Evolutionary conservation across 108 stramenopile species (phyloP).

Genomic region (Fistulifera pelliculosa): DNA sequence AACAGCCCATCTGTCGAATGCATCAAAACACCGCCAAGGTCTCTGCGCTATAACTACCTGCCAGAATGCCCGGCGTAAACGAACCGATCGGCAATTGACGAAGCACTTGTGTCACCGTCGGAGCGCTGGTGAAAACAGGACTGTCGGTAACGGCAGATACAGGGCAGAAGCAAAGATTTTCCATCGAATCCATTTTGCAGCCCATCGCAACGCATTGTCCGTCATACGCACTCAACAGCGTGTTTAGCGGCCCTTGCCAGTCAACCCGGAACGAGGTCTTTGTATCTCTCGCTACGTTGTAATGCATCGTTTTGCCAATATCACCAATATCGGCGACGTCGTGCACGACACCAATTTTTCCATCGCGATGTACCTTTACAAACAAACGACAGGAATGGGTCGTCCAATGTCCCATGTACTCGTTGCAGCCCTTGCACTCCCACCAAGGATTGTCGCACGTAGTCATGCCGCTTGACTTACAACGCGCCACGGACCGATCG

Average conservation of each 20-base stretch:
- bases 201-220: too few relatives aligned
- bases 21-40: slow-evolving; percentile 4
- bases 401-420: slow-evolving; percentile 25
- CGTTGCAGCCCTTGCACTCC: neutral
- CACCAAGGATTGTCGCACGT: neutral
- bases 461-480: slow-evolving; percentile 1
- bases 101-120: slow-evolving; percentile 16
- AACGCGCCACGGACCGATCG: slow-evolving; percentile 29
- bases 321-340: neutral
- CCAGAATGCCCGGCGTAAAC: neutral
- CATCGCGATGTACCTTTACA: slow-evolving; percentile 42
- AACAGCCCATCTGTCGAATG: slow-evolving; percentile 5
- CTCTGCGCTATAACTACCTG: neutral
- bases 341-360: slow-evolving; percentile 52
- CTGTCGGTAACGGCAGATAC: slow-evolving; percentile 2
- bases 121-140: slow-evolving; percentile 4
- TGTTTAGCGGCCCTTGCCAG: slow-evolving; percentile 4
- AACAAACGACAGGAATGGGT: slow-evolving; percentile 28
- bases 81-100: slow-evolving; percentile 25
- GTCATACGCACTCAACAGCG: neutral
- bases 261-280: slow-evolving; percentile 29
- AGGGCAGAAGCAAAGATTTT: slow-evolving; percentile 15
- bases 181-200: slow-evolving; percentile 4
- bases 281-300: slow-evolving; percentile 9
- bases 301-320: neutral